Evolutionary conservation across 148 eudicot genomes (phyloP).

Genomic region (Bassia scoparia): DNA sequence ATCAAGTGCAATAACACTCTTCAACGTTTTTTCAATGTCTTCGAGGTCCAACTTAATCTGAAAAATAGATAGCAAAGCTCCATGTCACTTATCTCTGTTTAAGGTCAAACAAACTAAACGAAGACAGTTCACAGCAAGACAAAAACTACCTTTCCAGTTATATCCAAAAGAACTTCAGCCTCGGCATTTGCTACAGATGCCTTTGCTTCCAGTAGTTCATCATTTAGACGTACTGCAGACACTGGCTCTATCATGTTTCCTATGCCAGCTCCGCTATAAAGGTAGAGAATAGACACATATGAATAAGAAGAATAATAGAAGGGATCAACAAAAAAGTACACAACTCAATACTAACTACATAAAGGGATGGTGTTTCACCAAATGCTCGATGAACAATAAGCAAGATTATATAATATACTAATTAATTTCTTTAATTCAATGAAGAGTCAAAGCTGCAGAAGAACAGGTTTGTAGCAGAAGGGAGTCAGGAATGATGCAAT

Average conservation of each 20-base stretch:
- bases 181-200: constrained; percentile 72
- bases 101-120: constrained; percentile 16
- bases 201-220: constrained; percentile 81
- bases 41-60: constrained; percentile 74
- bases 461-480: neutral
- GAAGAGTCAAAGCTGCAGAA: neutral
- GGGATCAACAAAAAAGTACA: neutral
- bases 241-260: constrained; percentile 86
- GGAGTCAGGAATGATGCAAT: neutral
- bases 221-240: constrained; percentile 87
- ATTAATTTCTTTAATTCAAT: neutral
- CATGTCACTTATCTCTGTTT: constrained; percentile 8
- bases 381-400: neutral
- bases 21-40: constrained; percentile 54
- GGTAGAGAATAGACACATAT: constrained; percentile 8
- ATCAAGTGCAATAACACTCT: constrained; percentile 62
- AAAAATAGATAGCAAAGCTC: constrained; percentile 19
- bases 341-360: neutral
- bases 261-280: constrained; percentile 68
- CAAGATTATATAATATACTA: neutral
- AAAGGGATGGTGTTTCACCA: too few species aligned
- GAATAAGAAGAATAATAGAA: neutral
- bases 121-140: neutral
- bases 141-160: constrained; percentile 71
- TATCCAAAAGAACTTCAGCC: constrained; percentile 70